Percentiles rank a stretch among this genome's conserved stretches.
Evolutionary conservation across 345 rosid species (phyloP).

Genomic region (Linum trigynum): DNA sequence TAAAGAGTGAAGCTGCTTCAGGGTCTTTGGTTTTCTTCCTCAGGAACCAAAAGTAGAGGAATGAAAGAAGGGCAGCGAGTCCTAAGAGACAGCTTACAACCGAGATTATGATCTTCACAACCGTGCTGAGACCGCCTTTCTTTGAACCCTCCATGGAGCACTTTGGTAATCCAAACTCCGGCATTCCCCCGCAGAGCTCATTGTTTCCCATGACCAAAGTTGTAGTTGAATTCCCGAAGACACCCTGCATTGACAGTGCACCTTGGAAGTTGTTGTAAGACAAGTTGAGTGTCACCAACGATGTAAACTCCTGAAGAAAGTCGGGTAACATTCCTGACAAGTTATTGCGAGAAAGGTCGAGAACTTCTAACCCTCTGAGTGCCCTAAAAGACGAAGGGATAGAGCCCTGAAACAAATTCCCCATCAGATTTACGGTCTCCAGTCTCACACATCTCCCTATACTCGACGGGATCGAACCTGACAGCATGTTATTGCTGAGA

Average conservation of each 20-base stretch:
- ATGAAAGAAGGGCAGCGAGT: not conserved
- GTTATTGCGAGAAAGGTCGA: conserved; percentile 14
- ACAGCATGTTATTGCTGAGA: conserved; percentile 19
- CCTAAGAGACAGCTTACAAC: not conserved
- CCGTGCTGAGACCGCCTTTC: not conserved
- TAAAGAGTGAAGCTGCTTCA: not conserved
- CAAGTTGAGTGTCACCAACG: conserved; percentile 5
- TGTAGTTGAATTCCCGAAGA: conserved; percentile 12
- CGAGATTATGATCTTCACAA: not conserved
- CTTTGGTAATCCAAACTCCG: conserved; percentile 5
- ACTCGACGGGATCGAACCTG: conserved; percentile 18
- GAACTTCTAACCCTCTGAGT: not conserved
- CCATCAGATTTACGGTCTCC: not conserved
- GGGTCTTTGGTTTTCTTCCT: not conserved
- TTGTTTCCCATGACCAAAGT: conserved; percentile 8
- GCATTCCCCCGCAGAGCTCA: conserved; percentile 14
- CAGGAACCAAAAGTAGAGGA: not conserved
- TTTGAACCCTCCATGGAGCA: not conserved
- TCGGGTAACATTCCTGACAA: not conserved
- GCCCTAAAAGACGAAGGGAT: not conserved
- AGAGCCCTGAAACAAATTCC: conserved; percentile 6
- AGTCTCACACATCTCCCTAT: conserved; percentile 11
- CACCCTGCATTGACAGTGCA: not conserved
- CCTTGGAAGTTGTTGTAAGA: conserved; percentile 15
- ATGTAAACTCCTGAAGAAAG: not conserved